Evolutionary conservation across 2,329 filamentous ascomycete species (phyloP), one percentile per base, ranked within the genome.

Genomic region (Nigrospora sphaerica): DNA sequence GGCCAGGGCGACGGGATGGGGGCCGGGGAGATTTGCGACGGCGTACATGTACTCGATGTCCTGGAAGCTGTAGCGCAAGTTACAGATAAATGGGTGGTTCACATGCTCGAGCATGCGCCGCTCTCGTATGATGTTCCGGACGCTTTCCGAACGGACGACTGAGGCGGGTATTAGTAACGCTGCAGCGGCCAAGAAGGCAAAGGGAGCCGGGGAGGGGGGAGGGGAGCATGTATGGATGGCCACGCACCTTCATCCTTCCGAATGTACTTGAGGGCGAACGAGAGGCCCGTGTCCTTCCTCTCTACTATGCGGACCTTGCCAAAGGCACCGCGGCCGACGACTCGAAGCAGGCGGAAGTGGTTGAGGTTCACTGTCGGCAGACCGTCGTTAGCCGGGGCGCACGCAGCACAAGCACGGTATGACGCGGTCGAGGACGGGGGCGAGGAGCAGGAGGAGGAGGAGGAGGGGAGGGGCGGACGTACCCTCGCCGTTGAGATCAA

Each of bases 251-350:
- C 92, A 86, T 97, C 92, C 79, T 96, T 97, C 56, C 91, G 84
- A 54, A 97, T 97, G 67, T 97, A 97, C 69, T 98, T 98, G 54
- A 98, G 77, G 39, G 93, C 93, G 68, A 98, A 98, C 3, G 91
- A 92, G 59, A 97, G 71, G 47, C 84, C 85, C 2, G 90, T 95
- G 64, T 98, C 93, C 70, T 97, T 97, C 56, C 91, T 83, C 75
- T 98, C 93, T 62, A 98, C 93, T 56, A 98, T 98, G 61, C 93
- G 86, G 51, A 98, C 93, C 71, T 98, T 98, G 61, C 93, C 93
- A 73, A 98, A 98, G 47, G 93, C 93, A 60, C 93, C 93, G 68
- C 95, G 95, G 55, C 93, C 93, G 57, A 98, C 93, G 53, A 98
- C 93, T 62, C 93, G 85, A 54, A 97, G 74, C 46, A 98, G 78